phyloP scores from a whole-genome alignment of 306 rosid genomes.

The Ormosia emarginata region DNA sequence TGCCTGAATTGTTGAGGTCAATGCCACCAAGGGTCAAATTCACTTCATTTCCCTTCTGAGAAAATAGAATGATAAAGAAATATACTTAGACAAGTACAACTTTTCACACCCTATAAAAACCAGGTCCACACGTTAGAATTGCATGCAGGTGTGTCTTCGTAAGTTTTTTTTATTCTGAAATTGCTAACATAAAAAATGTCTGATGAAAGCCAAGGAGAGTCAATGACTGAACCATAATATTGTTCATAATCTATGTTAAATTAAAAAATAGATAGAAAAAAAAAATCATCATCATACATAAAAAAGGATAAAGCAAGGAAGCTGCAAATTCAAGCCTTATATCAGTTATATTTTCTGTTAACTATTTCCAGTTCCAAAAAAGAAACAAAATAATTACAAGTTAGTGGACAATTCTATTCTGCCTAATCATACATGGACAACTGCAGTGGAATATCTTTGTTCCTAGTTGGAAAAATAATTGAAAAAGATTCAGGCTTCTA shows the following conservation, averaged over 20 bases:
- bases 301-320: neutral
- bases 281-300: neutral
- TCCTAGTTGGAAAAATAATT: neutral
- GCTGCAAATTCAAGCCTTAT: neutral
- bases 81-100: neutral
- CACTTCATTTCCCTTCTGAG: slow-evolving; percentile 79
- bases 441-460: neutral
- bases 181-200: neutral
- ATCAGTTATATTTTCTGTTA: neutral
- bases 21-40: slow-evolving; percentile 98
- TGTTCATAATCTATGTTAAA: neutral
- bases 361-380: neutral
- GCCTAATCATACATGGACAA: neutral
- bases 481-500: neutral
- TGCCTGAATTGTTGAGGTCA: slow-evolving; percentile 99
- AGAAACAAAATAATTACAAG: neutral
- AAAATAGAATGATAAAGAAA: neutral
- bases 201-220: neutral
- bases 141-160: neutral
- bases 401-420: neutral
- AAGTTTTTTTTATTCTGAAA: slow-evolving; percentile 7
- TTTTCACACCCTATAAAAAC: neutral
- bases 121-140: neutral
- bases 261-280: neutral
- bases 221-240: neutral